Conservation (phyloP, 352 stramenopile genomes). For the Globisporangium solare region DNA sequence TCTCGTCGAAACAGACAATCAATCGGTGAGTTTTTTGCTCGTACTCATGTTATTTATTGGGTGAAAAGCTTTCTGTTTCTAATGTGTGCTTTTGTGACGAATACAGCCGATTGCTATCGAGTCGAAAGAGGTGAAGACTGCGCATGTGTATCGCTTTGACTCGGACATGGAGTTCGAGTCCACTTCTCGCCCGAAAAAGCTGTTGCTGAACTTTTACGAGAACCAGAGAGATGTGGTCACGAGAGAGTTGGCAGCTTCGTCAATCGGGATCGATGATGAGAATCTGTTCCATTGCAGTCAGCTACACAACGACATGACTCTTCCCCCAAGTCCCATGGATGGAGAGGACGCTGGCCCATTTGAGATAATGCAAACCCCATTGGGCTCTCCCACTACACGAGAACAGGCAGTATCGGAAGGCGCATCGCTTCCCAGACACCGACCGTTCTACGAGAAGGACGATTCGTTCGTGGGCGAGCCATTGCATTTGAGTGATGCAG, state of each 20-base stretch:
- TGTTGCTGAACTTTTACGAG: constrained; percentile 68
- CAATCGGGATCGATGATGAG: constrained; percentile 56
- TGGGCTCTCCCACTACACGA: constrained; percentile 32
- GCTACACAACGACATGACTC: constrained; percentile 24
- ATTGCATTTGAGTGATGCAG: constrained; percentile 54
- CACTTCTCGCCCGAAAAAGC: constrained; percentile 57
- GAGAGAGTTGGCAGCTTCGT: constrained; percentile 30
- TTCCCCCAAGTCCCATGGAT: constrained; percentile 43
- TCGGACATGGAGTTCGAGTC: constrained; percentile 70
- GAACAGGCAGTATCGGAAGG: constrained; percentile 10
- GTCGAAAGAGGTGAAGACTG: constrained; percentile 72
- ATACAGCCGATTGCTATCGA: constrained; percentile 35
- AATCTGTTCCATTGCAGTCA: constrained; percentile 29
- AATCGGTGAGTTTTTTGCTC: constrained; percentile 26
- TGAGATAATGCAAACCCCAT: constrained; percentile 59
- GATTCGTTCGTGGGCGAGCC: constrained; percentile 38
- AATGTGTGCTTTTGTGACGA: not conserved
- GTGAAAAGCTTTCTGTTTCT: not conserved
- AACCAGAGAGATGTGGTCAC: constrained; percentile 26
- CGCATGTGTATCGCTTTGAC: constrained; percentile 82
- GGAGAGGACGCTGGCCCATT: constrained; percentile 57
- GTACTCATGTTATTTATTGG: not conserved
- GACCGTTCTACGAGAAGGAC: constrained; percentile 43
- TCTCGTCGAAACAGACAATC: constrained; percentile 60
- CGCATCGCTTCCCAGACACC: constrained; percentile 25